phyloP scores from a whole-genome alignment of 1,284 basidiomycete species.

The Irpex sp. region DNA sequence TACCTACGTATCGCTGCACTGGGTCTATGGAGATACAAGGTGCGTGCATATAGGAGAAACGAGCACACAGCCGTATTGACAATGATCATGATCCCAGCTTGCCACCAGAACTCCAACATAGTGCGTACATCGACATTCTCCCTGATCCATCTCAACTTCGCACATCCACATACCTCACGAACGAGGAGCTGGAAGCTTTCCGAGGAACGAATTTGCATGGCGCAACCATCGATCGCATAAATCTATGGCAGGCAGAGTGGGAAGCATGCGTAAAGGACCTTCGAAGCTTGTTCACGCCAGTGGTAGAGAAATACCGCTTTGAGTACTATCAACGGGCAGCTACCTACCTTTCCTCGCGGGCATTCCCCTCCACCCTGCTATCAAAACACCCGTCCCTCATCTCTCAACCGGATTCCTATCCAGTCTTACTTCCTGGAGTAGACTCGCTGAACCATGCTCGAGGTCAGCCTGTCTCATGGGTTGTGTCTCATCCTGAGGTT shows the following conservation, averaged over 20 bases:
- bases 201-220: conserved; percentile 74
- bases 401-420: conserved; percentile 50
- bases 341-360: conserved; percentile 79
- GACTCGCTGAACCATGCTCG: conserved; percentile 81
- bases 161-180: conserved; percentile 76
- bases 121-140: conserved; percentile 62
- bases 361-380: conserved; percentile 81
- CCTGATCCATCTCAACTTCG: conserved; percentile 51
- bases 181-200: conserved; percentile 57
- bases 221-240: conserved; percentile 59
- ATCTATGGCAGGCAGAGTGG: conserved; percentile 60
- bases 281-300: conserved; percentile 29
- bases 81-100: background rate
- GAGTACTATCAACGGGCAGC: conserved; percentile 62
- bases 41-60: conserved; percentile 11
- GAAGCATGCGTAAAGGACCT: conserved; percentile 40
- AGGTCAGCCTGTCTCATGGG: conserved; percentile 74
- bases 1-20: conserved; percentile 69
- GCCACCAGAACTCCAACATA: conserved; percentile 38
- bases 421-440: conserved; percentile 79
- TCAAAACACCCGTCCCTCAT: conserved; percentile 49
- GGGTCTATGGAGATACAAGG: conserved; percentile 38
- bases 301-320: conserved; percentile 62
- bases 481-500: conserved; percentile 39
- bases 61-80: background rate